Base-by-base conservation (phyloP, 106 monocot species). In the Gastrodia elata region DNA sequence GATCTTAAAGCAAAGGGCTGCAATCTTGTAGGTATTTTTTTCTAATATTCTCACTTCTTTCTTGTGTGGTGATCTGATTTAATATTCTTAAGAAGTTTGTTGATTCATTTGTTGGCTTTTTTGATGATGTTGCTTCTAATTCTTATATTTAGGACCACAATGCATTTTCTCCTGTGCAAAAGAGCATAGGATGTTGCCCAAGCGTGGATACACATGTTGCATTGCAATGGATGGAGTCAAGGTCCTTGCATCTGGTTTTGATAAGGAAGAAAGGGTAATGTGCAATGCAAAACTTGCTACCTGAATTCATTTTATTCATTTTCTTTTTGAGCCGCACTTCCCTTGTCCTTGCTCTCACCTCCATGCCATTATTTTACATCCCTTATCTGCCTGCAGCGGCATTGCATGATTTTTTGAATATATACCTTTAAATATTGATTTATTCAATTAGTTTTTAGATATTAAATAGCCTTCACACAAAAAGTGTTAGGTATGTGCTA, bases 141-240 rank as follows among this genome's bases (percentile, higher is more conserved):
- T 0, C 11, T 67, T 67, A 37, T 13, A 48, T 85, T 68, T 78
- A 98, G 97, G 97, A 52, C 90, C 97, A 72, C 97, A 91, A 65
- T 98, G 93, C 48, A 71, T 98, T 57, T 84, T 98, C 20, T 88
- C 86, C 41, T 98, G 97, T 91, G 97, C 90, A 27, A 98, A 93
- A 70, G 97, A 98, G 74, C 80, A 74, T 36, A 86, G 91, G 80
- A 42, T 76, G 78, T 85, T 98, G 56, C 97, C 93, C 58, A 88
- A 91, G 49, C 82, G 88, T 83, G 81, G 82, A 42, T 98, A 88
- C 75, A 93, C 88, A 24, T 98, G 97, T 79, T 98, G 97, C 57
- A 88, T 98, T 67, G 93, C 93, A 79, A 93, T 98, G 97, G 97
- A 91, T 80, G 90, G 93, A 57, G 93, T 98, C 57, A 98, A 90